phyloP scores from a whole-genome alignment of 176 grass and related monocot genomes.

The Phoenix dactylifera region DNA sequence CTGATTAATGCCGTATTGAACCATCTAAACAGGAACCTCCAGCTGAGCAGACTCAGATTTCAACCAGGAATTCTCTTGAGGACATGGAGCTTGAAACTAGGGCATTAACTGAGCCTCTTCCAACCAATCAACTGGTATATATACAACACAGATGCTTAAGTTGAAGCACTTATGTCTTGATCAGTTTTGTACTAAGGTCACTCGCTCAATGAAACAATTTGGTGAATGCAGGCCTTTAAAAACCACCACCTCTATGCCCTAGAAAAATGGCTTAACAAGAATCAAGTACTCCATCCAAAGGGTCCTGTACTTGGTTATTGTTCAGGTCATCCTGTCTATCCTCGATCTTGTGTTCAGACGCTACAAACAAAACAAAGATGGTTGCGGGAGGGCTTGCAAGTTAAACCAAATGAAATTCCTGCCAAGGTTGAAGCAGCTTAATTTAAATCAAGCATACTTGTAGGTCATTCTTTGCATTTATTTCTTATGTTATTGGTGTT shows the following conservation, averaged over 20 bases:
- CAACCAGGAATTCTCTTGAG: conserved; percentile 37
- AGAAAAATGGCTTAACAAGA: conserved; percentile 88
- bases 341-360: conserved; percentile 67
- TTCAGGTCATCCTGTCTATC: conserved; percentile 76
- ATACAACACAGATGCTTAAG: neutral
- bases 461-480: neutral
- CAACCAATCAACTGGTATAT: conserved; percentile 83
- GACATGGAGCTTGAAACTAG: conserved; percentile 86
- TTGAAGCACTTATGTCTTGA: conserved; percentile 10
- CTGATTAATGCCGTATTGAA: neutral
- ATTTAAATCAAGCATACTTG: too few relatives aligned
- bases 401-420: conserved; percentile 54
- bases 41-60: neutral
- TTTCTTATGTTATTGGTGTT: neutral
- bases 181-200: conserved; percentile 6
- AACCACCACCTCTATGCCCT: conserved; percentile 82
- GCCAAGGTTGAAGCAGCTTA: conserved; percentile 43
- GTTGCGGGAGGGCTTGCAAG: conserved; percentile 78
- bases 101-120: conserved; percentile 87
- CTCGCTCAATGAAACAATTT: conserved; percentile 1
- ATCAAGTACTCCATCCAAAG: conserved; percentile 73
- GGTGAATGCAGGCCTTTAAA: conserved; percentile 64
- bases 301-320: conserved; percentile 89
- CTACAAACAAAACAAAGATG: conserved; percentile 84
- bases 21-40: conserved; percentile 11